phyloP scores from a whole-genome alignment of 768 basidiomycete species.

The Auriculariales sp. region DNA sequence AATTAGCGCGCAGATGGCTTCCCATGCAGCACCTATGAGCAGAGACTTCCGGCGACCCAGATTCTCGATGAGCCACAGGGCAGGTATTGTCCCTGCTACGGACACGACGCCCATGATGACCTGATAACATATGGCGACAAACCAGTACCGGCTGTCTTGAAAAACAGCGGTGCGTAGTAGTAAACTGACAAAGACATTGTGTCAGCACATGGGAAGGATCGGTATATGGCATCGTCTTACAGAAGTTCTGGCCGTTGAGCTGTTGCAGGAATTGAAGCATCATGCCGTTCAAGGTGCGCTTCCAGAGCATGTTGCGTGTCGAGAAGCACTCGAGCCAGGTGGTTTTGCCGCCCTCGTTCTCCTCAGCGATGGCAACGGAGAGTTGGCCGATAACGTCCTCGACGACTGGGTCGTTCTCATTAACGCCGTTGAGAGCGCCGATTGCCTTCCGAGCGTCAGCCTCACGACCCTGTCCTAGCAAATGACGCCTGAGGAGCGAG shows the following conservation, averaged over 20 bases:
- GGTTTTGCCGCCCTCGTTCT: slow-evolving; percentile 70
- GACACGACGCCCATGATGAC: slow-evolving; percentile 63
- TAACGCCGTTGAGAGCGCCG: slow-evolving; percentile 49
- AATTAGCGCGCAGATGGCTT: slow-evolving; percentile 48
- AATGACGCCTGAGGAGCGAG: slow-evolving; percentile 44
- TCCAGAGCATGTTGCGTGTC: slow-evolving; percentile 49
- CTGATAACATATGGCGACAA: slow-evolving; percentile 66
- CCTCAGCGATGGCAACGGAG: slow-evolving; percentile 45
- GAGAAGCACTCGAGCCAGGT: slow-evolving; percentile 73
- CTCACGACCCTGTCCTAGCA: slow-evolving; percentile 40
- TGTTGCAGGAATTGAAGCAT: slow-evolving; percentile 75
- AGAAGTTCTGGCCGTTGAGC: slow-evolving; percentile 70
- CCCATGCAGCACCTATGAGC: slow-evolving; percentile 43
- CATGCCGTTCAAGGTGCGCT: slow-evolving; percentile 66
- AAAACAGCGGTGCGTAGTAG: slow-evolving; percentile 72
- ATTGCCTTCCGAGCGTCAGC: slow-evolving; percentile 48
- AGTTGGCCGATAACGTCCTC: slow-evolving; percentile 49
- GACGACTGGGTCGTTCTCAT: slow-evolving; percentile 42
- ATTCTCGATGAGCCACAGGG: slow-evolving; percentile 58
- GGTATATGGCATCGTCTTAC: no score
- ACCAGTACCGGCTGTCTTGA: slow-evolving; percentile 55
- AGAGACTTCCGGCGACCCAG: slow-evolving; percentile 68
- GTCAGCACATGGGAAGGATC: no score
- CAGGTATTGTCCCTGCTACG: slow-evolving; percentile 55
- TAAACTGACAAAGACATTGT: no score